Evolutionary conservation across 352 stramenopile genomes (phyloP).

Genomic region (Globisporangium viniferum): DNA sequence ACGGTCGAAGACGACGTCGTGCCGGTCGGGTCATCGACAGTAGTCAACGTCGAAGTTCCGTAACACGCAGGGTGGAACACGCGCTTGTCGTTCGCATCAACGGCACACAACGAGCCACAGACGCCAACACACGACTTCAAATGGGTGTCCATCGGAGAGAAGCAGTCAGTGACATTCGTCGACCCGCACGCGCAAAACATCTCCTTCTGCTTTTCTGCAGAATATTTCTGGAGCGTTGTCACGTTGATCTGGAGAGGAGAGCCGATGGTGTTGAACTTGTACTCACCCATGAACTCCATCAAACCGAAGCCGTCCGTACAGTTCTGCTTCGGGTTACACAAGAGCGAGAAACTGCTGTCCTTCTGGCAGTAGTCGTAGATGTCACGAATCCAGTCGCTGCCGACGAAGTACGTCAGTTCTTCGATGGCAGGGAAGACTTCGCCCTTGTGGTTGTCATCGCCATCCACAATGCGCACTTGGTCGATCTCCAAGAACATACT

Average conservation of each 20-base stretch:
- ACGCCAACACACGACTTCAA: slow-evolving; percentile 51
- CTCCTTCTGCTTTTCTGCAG: slow-evolving; percentile 25
- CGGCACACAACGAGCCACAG: slow-evolving; percentile 46
- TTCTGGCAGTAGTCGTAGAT: slow-evolving; percentile 62
- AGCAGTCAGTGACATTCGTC: slow-evolving; percentile 40
- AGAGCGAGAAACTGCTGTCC: slow-evolving; percentile 50
- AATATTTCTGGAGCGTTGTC: slow-evolving; percentile 36
- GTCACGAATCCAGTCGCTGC: slow-evolving; percentile 58
- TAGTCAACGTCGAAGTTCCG: slow-evolving; percentile 31
- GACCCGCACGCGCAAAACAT: slow-evolving; percentile 43
- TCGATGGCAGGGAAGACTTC: slow-evolving; percentile 51
- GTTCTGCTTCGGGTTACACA: slow-evolving; percentile 55
- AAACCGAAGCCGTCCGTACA: slow-evolving; percentile 53
- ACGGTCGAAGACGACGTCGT: slow-evolving; percentile 12
- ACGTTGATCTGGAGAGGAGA: slow-evolving; percentile 66
- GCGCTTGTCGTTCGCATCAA: slow-evolving; percentile 30
- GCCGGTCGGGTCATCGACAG: slow-evolving; percentile 19
- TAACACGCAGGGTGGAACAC: slow-evolving; percentile 27
- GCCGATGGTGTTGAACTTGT: slow-evolving; percentile 58
- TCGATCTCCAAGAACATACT: slow-evolving; percentile 54
- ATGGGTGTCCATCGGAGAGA: slow-evolving; percentile 40
- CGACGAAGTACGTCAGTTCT: slow-evolving; percentile 57
- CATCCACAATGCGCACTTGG: slow-evolving; percentile 47
- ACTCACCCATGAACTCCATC: slow-evolving; percentile 59
- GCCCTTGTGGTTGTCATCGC: slow-evolving; percentile 33